Evolutionary conservation across 2,329 filamentous ascomycete genomes (phyloP), one percentile per base, ranked within the genome.

Genomic region (Triangularia setosa): DNA sequence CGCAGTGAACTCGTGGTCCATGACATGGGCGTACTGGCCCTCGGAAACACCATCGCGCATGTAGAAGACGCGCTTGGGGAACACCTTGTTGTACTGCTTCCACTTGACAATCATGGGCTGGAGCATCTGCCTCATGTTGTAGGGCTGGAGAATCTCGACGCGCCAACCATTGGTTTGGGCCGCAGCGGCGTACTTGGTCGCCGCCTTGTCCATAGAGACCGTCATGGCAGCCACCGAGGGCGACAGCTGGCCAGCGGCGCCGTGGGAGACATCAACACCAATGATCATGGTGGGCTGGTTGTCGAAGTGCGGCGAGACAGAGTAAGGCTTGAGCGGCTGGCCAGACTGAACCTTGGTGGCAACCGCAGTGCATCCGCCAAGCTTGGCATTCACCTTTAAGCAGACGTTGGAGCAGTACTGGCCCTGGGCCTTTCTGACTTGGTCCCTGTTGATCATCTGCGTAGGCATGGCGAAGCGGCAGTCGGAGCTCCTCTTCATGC

Each of bases 311-410:
- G 57, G 75, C 72, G 58, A 76, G 72, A 23, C 77, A 48, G 40
- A 48, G 40, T 16, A 21, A 18, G 40, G 40, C 40, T 48, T 48
- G 40, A 48, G 40, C 40, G 40, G 40, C 72, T 71, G 76, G 60
- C 67, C 73, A 40, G 72, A 66, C 8, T 79, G 73, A 54, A 71
- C 76, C 60, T 67, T 73, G 35, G 72, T 67, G 8, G 80, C 74
- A 48, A 75, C 81, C 60, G 79, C 88, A 0, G 92, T 97, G 0
- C 86, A 84, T 5, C 95, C 95, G 14, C 95, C 95, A 2, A 99
- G 84, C 80, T 99, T 99, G 3, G 92, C 90, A 71, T 99, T 98
- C 69, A 99, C 87, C 80, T 99, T 99, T 92, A 99, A 95, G 68
- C 88, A 85, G 0, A 99, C 92, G 67, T 99, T 99, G 0, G 91